Base-by-base conservation (phyloP, 306 rosid genomes). In the Prunus armeniaca region DNA sequence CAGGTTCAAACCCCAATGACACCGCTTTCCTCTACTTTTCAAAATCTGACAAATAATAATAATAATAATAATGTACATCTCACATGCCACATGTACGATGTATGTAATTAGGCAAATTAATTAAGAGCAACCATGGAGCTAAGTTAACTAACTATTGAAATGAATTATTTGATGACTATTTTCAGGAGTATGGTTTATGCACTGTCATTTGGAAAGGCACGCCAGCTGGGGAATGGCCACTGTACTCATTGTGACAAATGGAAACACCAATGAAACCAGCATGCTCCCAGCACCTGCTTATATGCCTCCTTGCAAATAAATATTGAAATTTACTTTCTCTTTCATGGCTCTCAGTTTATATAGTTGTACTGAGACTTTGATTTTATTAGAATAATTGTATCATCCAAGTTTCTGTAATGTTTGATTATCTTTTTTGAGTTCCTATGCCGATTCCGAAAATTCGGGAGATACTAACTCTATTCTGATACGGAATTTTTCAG, bases 151-250 rank as follows among this genome's bases (percentile, higher is more conserved):
- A 38, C 9, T 38, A 13, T 3, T 5, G 17, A 65, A 65, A 32
- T 65, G 13, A 65, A 34, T 38, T 14, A 15, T 15, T 10, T 47
- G 22, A 49, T 74, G 8, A 28, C 50, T n/a, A 65, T 70, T 71
- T 69, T 30, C 78, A 84, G 87, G 87, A 19, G 85, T 83, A 11
- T 78, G 81, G 81, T 71, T 71, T 71, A 61, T 72, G 81, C 81
- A 78, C 24, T 78, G 81, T 65, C 82, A 79, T 65, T 72, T 79
- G 17, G 82, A 79, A 63, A 67, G 82, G 38, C 82, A 79, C 66
- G 5, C 71, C 4, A 56, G 73, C 12, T 79, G 78, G 82, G 78
- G 82, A n/a, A 79, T 79, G 78, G 55, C 65, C 61, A 79, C 78
- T 5, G 82, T 79, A 64, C 10, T 79, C 61, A 72, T 79, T 43